Evolutionary conservation across 345 rosid species (phyloP), one percentile per base, ranked within the genome.

Genomic region (Lagerstroemia speciosa): DNA sequence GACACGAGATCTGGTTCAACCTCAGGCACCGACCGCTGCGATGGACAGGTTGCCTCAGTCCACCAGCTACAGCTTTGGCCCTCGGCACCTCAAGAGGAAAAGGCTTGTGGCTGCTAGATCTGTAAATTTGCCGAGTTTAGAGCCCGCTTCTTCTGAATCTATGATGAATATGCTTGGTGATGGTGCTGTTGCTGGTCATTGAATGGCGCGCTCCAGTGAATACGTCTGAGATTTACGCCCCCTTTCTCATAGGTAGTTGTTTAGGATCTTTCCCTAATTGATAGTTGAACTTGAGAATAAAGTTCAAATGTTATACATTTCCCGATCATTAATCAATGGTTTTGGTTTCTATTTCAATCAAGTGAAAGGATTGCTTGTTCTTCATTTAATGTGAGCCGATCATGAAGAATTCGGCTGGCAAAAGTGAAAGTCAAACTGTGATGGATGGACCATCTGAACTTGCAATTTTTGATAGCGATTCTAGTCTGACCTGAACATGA

Each of bases 121-220:
- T 65, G 72, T 78, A 0, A 48, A 69, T 71, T 74, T 74, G 62
- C 68, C 78, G 65, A 70, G 77, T 78, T 64, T 33, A 75, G 41
- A 67, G 55, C 20, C 74, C 75, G 0, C 60, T 60, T 12, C 52
- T 77, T 66, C 73, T 41, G 77, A 66, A 22, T 67, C 79, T 67
- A 62, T 73, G 69, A 55, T 67, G 45, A 75, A 63, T 74, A 71
- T 52, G 55, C 45, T 79, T 69, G 76, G 55, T 72, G 69, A 64
- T 78, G 88, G 85, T 67, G 79, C 69, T 69, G 38, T 82, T 34
- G 76, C 66, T 64, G 88, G 86, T 73, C 88, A 82, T 71, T 85
- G 83, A 87, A 70, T 72, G 67, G 20, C 76, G 20, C 6, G 69
- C n/a, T 16, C 15, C 36, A 32, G 29, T 14, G 24, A 17, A 38